These are phyloP conservation scores for Piper betle DNA, from an alignment of 164 flowering plant genomes.

Conservation along the genomic window DNA sequence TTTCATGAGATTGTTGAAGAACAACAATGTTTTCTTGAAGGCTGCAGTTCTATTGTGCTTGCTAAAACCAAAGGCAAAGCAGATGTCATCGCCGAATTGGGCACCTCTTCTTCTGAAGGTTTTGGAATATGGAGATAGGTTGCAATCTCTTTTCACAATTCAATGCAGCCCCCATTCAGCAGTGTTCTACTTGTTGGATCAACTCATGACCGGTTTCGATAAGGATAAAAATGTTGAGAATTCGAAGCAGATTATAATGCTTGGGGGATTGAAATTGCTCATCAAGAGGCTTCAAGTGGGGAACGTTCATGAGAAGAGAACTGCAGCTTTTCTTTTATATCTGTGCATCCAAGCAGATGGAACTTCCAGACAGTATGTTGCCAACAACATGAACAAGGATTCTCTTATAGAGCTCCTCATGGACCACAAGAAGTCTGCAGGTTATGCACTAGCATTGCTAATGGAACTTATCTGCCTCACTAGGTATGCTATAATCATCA, in stretches of 20 bases:
- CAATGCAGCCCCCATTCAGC: slow-evolving; percentile 39
- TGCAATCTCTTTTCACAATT: slow-evolving; percentile 46
- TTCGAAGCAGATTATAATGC: slow-evolving; percentile 38
- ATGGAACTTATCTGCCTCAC: slow-evolving; percentile 39
- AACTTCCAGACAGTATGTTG: slow-evolving; percentile 40
- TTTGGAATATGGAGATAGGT: slow-evolving; percentile 46
- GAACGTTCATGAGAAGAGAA: slow-evolving; percentile 24
- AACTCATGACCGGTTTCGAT: slow-evolving; percentile 48
- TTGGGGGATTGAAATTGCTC: slow-evolving; percentile 48
- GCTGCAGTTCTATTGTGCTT: slow-evolving; percentile 47
- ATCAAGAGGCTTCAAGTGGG: slow-evolving; percentile 33
- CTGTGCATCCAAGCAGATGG: slow-evolving; percentile 50
- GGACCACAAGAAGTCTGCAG: slow-evolving; percentile 9
- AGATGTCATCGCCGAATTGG: slow-evolving; percentile 55
- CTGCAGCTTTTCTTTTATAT: slow-evolving; percentile 25
- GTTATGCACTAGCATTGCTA: slow-evolving; percentile 25
- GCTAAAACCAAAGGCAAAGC: slow-evolving; percentile 52
- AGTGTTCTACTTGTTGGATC: slow-evolving; percentile 46
- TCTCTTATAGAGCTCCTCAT: slow-evolving; percentile 33
- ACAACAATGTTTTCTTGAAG: slow-evolving; percentile 40
- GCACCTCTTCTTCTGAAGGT: slow-evolving; percentile 51
- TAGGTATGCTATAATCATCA: slow-evolving; percentile 23
- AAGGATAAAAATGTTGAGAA: slow-evolving; percentile 48
- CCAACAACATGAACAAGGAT: slow-evolving; percentile 28
- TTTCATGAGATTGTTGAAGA: slow-evolving; percentile 36